Conservation (phyloP, 228 moss, liverwort and hornwort species). For the Sphagnum magellanicum region DNA sequence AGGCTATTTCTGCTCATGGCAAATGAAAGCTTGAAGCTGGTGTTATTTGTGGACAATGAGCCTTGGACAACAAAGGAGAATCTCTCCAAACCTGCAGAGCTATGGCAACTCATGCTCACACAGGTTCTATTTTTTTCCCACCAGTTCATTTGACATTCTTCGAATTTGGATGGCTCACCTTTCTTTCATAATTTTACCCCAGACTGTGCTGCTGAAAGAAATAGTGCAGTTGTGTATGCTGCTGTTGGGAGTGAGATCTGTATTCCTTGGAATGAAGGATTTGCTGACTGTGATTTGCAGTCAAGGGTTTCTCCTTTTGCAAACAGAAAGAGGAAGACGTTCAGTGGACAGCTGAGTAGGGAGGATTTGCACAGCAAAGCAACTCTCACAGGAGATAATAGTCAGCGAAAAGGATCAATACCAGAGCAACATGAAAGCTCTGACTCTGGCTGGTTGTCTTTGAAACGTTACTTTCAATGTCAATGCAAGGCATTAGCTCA, state of each 20-base stretch:
- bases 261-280: neutral
- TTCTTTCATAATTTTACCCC: no score
- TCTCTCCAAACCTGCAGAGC: conserved; percentile 71
- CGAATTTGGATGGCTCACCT: no score
- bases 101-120: conserved; percentile 95
- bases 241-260: no score
- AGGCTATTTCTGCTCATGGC: conserved; percentile 81
- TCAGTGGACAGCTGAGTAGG: conserved; percentile 31
- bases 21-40: conserved; percentile 69
- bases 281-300: conserved; percentile 26
- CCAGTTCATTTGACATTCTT: neutral
- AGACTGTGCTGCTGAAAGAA: no score
- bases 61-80: conserved; percentile 84
- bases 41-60: conserved; percentile 90
- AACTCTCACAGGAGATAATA: conserved; percentile 17
- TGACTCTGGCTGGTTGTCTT: conserved; percentile 53
- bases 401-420: conserved; percentile 17
- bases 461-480: conserved; percentile 45
- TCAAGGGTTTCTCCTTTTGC: conserved; percentile 96
- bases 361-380: conserved; percentile 28
- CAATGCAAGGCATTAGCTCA: conserved; percentile 46
- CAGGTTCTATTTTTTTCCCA: conserved; percentile 40
- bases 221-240: no score
- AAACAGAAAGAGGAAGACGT: conserved; percentile 69
- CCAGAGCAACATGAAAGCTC: conserved; percentile 7